Evolutionary conservation across 208 protist species (phyloP), one percentile per base, ranked within the genome.

Genomic region (Leishmania amazonensis): DNA sequence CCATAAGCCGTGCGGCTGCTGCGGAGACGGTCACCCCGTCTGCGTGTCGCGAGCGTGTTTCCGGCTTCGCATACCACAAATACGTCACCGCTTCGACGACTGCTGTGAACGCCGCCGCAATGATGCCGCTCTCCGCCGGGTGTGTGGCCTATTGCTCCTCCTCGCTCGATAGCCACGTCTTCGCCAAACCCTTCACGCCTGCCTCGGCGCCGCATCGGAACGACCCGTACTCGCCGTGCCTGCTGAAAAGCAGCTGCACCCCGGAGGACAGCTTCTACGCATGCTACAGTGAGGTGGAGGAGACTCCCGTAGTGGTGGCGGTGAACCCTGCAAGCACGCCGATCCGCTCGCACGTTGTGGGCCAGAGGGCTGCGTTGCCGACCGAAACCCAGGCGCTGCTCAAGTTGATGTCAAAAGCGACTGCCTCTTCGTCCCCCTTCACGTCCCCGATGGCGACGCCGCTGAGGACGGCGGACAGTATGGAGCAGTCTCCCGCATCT

Each of bases 191-290:
- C 77, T 81, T 85, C 82, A 79, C 76, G 71, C 65, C 81, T 31
- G 70, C 77, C n/a, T 5, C 78, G 4, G 83, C 60, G 62, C 54
- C 74, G 58, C 76, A 57, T 47, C 87, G 84, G 79, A 83, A 88
- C 82, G 85, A 96, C 81, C 92, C 92, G 35, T 96, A 96, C 85
- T 72, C 76, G 47, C 89, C 86, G 51, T 86, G 85, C 81, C 60
- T 91, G 31, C 67, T 82, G 60, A 85, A 72, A 53, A 82, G 76
- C 76, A 76, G 38, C 45, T 86, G 81, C 58, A 83, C 84, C 15
- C 72, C 92, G 2, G 87, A 93, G 83, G 86, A 90, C 75, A 90
- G 83, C 83, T 96, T 95, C 83, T 83, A 83, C 62, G 92, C 88
- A 51, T 90, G 85, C 64, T 94, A 96, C 89, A 78, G 76, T 51